Evolutionary conservation across 306 rosid species (phyloP).

Genomic region (Glycyrrhiza uralensis): DNA sequence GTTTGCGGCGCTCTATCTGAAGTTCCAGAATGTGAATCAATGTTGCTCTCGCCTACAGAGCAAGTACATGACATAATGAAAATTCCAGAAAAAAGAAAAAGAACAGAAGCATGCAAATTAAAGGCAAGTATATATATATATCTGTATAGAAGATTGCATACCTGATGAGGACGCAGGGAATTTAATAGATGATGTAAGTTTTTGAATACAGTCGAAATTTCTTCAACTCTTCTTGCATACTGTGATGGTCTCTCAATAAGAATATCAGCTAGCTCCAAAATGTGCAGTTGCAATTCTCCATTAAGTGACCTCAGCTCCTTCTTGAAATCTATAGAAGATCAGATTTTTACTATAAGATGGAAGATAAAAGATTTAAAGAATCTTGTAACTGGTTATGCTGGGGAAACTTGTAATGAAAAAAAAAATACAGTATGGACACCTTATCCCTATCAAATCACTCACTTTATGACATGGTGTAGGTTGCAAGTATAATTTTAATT

Average conservation of each 20-base stretch:
- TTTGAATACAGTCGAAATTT: constrained; percentile 84
- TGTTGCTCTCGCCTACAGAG: constrained; percentile 79
- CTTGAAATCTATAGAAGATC: constrained; percentile 59
- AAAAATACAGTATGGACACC: neutral
- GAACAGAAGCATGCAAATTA: neutral
- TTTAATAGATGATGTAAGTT: constrained; percentile 92
- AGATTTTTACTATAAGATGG: constrained; percentile 4
- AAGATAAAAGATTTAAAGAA: neutral
- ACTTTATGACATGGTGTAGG: neutral
- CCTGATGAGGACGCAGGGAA: constrained; percentile 92
- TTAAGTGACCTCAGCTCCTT: constrained; percentile 87
- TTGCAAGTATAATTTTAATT: neutral
- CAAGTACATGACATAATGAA: constrained; percentile 14
- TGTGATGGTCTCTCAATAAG: constrained; percentile 93
- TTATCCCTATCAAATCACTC: constrained; percentile 11
- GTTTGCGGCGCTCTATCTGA: constrained; percentile 82
- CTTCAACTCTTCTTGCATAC: constrained; percentile 95
- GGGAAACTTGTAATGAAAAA: neutral
- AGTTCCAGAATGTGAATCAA: constrained; percentile 83
- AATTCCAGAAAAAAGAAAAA: neutral
- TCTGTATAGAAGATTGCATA: constrained; percentile 7
- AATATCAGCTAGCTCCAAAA: constrained; percentile 94
- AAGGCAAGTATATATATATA: neutral
- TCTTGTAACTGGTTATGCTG: neutral
- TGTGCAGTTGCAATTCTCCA: constrained; percentile 77